phyloP scores from a whole-genome alignment of 108 stramenopile genomes.

The Pseudonitzschia pungens region DNA sequence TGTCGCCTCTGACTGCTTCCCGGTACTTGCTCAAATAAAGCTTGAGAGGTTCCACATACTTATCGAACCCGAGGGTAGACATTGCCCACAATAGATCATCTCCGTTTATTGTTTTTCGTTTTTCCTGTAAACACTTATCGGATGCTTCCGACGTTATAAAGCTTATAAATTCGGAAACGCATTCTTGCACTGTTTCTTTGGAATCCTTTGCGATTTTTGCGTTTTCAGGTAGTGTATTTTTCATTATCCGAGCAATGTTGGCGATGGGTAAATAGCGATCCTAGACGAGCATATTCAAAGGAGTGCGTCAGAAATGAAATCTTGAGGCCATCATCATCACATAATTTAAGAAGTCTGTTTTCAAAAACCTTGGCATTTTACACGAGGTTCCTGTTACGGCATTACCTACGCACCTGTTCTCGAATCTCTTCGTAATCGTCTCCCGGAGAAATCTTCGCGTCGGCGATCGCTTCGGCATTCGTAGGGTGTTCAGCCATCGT shows the following conservation, averaged over 20 bases:
- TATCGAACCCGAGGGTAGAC: slow-evolving; percentile 98
- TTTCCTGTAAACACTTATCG: slow-evolving; percentile 98
- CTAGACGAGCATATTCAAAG: slow-evolving; percentile 37
- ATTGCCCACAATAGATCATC: slow-evolving; percentile 99
- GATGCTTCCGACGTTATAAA: slow-evolving; percentile 98
- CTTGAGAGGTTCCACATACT: slow-evolving; percentile 98
- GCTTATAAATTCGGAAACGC: slow-evolving; percentile 99
- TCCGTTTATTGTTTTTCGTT: slow-evolving; percentile 99
- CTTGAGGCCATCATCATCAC: background rate
- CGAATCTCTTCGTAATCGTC: slow-evolving; percentile 79
- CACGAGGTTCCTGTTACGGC: background rate
- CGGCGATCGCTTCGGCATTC: slow-evolving; percentile 37
- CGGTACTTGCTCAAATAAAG: slow-evolving; percentile 96
- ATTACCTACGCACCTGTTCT: slow-evolving; percentile 52
- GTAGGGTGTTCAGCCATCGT: slow-evolving; percentile 11
- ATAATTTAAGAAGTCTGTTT: background rate
- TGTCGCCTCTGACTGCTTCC: slow-evolving; percentile 90
- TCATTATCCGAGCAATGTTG: slow-evolving; percentile 99
- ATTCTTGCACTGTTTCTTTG: slow-evolving; percentile 99
- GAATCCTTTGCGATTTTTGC: slow-evolving; percentile 99
- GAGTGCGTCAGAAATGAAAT: background rate
- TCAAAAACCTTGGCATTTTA: background rate
- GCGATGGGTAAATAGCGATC: slow-evolving; percentile 99
- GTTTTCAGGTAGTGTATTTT: slow-evolving; percentile 95
- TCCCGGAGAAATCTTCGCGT: slow-evolving; percentile 52